Conservation (phyloP, 2,329 filamentous ascomycete genomes). For the Colletotrichum scovillei region DNA sequence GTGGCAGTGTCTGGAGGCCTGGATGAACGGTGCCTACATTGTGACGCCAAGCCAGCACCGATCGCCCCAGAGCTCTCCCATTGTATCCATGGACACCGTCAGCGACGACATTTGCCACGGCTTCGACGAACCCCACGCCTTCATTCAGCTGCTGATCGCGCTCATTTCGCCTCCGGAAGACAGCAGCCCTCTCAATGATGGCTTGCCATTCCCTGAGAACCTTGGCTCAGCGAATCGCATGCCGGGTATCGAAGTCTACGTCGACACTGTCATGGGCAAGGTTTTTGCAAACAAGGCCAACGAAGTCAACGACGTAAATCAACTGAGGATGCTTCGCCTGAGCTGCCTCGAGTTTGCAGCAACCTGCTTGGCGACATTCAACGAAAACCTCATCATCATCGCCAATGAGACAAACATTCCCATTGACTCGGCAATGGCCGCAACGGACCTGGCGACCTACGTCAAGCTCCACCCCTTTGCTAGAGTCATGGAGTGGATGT, state of each 20-base stretch:
- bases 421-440: slow-evolving; percentile 79
- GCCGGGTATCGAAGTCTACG: slow-evolving; percentile 89
- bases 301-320: slow-evolving; percentile 73
- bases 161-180: slow-evolving; percentile 75
- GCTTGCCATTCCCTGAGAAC: slow-evolving; percentile 86
- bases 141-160: slow-evolving; percentile 80
- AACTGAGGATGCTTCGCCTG: slow-evolving; percentile 79
- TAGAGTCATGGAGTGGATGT: slow-evolving; percentile 97
- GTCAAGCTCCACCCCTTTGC: slow-evolving; percentile 91
- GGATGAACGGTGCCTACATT: slow-evolving; percentile 73
- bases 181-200: slow-evolving; percentile 74
- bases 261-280: slow-evolving; percentile 89
- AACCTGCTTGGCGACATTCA: slow-evolving; percentile 85
- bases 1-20: slow-evolving; percentile 85
- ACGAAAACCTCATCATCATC: slow-evolving; percentile 90
- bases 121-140: slow-evolving; percentile 88
- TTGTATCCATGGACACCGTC: slow-evolving; percentile 70
- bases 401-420: slow-evolving; percentile 81
- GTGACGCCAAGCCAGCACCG: slow-evolving; percentile 43
- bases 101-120: slow-evolving; percentile 80
- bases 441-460: slow-evolving; percentile 82
- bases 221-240: slow-evolving; percentile 80
- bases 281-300: slow-evolving; percentile 77
- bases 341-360: slow-evolving; percentile 87
- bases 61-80: slow-evolving; percentile 45